Evolutionary conservation across 441 rosid species (phyloP).

Genomic region (Hura crepitans): DNA sequence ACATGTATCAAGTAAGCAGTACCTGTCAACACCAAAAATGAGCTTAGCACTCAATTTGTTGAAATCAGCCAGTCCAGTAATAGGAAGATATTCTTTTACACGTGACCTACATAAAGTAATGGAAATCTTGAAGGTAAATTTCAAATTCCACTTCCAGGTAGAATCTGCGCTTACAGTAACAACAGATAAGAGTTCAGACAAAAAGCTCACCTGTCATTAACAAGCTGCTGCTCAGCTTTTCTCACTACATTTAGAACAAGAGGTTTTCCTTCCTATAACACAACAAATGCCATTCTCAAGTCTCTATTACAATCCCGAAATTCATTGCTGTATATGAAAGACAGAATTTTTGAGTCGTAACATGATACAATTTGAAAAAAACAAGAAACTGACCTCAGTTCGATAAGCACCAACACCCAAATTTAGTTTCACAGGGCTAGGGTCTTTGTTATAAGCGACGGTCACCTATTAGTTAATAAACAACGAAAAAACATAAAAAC

Average conservation of each 20-base stretch:
- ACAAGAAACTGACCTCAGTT: slow-evolving; percentile 53
- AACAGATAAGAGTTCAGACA: neutral
- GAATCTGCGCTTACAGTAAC: neutral
- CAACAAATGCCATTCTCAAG: neutral
- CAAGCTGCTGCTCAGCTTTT: slow-evolving; percentile 82
- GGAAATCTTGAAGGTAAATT: neutral
- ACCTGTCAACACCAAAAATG: slow-evolving; percentile 83
- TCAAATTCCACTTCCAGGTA: neutral
- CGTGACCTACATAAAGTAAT: slow-evolving; percentile 47
- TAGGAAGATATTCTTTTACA: slow-evolving; percentile 92
- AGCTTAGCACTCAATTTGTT: slow-evolving; percentile 96
- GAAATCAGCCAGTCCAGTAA: slow-evolving; percentile 85
- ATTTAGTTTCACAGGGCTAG: slow-evolving; percentile 83
- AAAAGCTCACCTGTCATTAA: slow-evolving; percentile 54
- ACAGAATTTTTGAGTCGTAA: neutral
- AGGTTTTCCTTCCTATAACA: slow-evolving; percentile 84
- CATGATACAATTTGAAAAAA: neutral
- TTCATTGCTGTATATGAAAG: neutral
- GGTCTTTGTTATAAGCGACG: slow-evolving; percentile 88
- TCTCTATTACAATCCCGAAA: neutral
- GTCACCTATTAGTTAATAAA: slow-evolving; percentile 45
- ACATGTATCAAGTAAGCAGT: neutral
- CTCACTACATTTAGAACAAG: slow-evolving; percentile 90
- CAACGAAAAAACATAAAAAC: neutral
- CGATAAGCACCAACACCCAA: slow-evolving; percentile 97